Conservation (phyloP, 73 alveolate genomes). For the Paramecium sonneborni region DNA sequence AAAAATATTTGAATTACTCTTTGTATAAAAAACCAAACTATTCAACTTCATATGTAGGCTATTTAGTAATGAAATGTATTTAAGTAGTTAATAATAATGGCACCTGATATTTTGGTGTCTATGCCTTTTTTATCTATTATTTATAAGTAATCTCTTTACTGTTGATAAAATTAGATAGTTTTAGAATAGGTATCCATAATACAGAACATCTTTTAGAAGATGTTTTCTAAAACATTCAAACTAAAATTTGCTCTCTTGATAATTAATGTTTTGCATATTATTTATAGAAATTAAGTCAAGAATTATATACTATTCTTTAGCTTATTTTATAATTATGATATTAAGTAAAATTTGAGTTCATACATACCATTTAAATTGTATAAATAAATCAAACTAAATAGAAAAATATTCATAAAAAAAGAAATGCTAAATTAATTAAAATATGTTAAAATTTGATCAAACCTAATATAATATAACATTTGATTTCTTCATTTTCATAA, state of each 20-base stretch:
- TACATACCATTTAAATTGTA: background rate
- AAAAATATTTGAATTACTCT: background rate
- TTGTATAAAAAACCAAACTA: slow-evolving; percentile 21
- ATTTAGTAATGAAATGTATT: background rate
- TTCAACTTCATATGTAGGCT: background rate
- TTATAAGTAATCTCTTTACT: background rate
- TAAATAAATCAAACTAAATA: background rate
- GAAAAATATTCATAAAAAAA: background rate
- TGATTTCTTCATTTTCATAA: too few species aligned
- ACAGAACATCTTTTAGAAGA: background rate
- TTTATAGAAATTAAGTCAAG: background rate
- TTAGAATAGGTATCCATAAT: background rate
- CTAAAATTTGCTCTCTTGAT: background rate
- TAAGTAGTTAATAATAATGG: background rate
- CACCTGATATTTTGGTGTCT: slow-evolving; percentile 23
- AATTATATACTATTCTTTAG: background rate
- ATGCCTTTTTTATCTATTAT: background rate
- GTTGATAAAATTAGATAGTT: background rate
- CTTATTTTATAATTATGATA: background rate
- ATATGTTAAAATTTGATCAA: background rate
- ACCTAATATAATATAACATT: too few species aligned
- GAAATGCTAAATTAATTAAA: background rate
- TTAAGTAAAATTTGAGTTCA: background rate
- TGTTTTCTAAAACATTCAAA: slow-evolving; percentile 35
- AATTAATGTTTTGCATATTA: slow-evolving; percentile 19